Percentiles rank a stretch among this genome's conserved stretches.
Evolutionary conservation across 176 grass and related monocot genomes (phyloP).

Genomic region (Lolium perenne): DNA sequence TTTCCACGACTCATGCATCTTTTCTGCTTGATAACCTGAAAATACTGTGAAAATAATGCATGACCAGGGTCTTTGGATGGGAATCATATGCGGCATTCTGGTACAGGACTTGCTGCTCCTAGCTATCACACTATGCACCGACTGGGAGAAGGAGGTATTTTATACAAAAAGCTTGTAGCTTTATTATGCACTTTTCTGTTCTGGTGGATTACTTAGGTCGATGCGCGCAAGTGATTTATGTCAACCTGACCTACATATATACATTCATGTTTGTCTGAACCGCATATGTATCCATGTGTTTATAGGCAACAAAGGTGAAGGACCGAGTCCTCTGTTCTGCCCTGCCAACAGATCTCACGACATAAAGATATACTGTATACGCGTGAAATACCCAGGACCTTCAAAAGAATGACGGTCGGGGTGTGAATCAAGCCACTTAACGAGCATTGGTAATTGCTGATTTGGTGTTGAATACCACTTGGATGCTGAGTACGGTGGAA

Average conservation of each 20-base stretch:
- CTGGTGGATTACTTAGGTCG: not conserved
- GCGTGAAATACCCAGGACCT: not conserved
- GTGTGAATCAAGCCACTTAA: not conserved
- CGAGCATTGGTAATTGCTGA: not conserved
- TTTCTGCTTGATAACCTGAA: not conserved
- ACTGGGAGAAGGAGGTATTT: constrained; percentile 63
- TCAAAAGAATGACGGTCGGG: not conserved
- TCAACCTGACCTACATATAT: not conserved
- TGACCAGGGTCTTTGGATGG: constrained; percentile 74
- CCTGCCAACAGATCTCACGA: constrained; percentile 25
- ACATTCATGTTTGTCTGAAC: not conserved
- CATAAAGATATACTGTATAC: constrained; percentile 10
- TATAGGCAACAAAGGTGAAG: constrained; percentile 36
- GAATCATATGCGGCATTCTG: constrained; percentile 58
- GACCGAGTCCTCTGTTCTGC: constrained; percentile 56
- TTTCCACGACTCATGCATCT: not conserved
- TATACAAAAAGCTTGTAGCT: not conserved
- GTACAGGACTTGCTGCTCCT: constrained; percentile 53
- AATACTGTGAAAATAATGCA: not conserved
- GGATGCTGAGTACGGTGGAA: not conserved
- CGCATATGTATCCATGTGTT: not conserved
- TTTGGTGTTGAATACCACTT: not conserved
- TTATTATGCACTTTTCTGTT: not conserved
- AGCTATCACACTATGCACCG: constrained; percentile 48
- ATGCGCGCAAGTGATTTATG: not conserved